Evolutionary conservation across 345 rosid species (phyloP), one percentile per base, ranked within the genome.

Genomic region (Salix arbutifolia): DNA sequence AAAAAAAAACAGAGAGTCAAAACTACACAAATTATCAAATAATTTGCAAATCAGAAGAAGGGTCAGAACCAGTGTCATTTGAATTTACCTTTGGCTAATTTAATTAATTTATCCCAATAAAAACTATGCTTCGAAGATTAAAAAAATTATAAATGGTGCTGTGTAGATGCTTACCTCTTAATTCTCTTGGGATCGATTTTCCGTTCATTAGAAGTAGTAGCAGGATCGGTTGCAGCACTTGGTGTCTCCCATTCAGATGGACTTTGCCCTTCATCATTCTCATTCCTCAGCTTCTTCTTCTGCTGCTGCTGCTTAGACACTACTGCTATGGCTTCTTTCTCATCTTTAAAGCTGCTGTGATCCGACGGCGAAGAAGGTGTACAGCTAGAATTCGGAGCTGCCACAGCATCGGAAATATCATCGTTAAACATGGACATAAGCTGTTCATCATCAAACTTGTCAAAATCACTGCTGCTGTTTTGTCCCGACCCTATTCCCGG

Each of bases 371-470:
- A 73, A 0, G 84, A 81, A 8, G 81, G 73, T 64, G 70, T 65
- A n/a, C 81, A 82, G 26, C 76, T 74, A 1, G 84, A 70, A 8
- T 28, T 30, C 6, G 80, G 80, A 3, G 75, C 71, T 11, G 71
- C 76, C 35, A 42, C 62, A 14, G 69, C 70, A 42, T 74, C 71
- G 65, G 84, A 53, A 17, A 73, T 69, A 58, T 74, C 81, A 50
- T 77, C 79, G 48, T 71, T 64, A 66, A 82, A 82, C 84, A 82
- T 82, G 46, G 84, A 82, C 79, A 82, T 19, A 66, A 82, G 71
- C 73, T 82, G 84, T 14, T 82, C 84, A 17, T 82, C 81, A 37
- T 82, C 84, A 58, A 82, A 82, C 42, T 75, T 78, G 44, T 82
- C 81, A 17, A 82, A 78, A 13, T 78, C 81, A 44, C 17, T 14